Percentiles rank a stretch among this genome's conserved stretches.
phyloP scores from a whole-genome alignment of 2,329 filamentous ascomycete species.

The Xylaria sp. region DNA sequence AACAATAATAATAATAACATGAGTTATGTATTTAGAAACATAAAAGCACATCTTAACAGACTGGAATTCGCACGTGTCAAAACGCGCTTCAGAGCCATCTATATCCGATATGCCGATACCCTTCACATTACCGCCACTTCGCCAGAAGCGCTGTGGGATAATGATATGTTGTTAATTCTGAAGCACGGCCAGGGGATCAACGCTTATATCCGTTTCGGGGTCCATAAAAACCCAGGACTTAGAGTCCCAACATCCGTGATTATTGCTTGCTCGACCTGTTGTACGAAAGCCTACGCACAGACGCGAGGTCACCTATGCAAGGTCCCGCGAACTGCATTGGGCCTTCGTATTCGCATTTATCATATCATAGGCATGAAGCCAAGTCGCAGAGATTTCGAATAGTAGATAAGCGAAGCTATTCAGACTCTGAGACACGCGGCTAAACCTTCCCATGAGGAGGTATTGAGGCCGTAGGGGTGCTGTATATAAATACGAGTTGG shows the following conservation, averaged over 20 bases:
- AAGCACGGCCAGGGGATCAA: constrained; percentile 13
- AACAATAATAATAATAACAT: too few species aligned
- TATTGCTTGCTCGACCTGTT: not conserved
- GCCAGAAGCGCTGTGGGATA: constrained; percentile 8
- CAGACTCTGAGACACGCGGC: too few species aligned
- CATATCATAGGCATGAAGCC: too few species aligned
- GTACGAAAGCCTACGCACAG: too few species aligned
- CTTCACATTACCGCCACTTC: not conserved
- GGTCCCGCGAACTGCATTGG: too few species aligned
- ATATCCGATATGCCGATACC: not conserved
- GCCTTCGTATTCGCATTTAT: too few species aligned
- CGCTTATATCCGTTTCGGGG: not conserved
- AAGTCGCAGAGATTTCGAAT: too few species aligned
- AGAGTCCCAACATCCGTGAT: not conserved
- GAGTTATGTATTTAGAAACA: not conserved
- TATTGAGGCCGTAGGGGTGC: too few species aligned
- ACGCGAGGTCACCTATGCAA: too few species aligned
- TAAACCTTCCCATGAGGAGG: too few species aligned
- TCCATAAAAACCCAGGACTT: not conserved
- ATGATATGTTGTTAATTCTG: constrained; percentile 1
- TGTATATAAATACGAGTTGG: too few species aligned
- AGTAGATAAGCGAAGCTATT: too few species aligned
- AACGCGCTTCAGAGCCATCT: not conserved
- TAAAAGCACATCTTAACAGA: constrained; percentile 1
- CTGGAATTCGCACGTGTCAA: not conserved